These are phyloP conservation scores for Magnolia officinalis DNA, from an alignment of 164 flowering plant species.

Conservation along the genomic window DNA sequence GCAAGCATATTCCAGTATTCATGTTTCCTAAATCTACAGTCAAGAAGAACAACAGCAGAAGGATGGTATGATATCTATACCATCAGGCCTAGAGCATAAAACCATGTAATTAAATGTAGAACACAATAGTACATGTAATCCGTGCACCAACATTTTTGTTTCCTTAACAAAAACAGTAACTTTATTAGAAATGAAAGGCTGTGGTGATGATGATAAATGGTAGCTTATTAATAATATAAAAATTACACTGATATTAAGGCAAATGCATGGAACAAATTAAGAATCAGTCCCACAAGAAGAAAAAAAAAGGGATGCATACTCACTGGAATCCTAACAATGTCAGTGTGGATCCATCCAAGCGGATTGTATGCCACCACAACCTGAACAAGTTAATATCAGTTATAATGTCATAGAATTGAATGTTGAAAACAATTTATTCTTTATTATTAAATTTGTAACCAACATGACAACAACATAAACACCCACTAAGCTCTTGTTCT, in stretches of 20 bases:
- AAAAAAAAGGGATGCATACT: conserved; percentile 21
- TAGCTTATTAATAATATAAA: too few species aligned
- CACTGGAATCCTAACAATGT: conserved; percentile 71
- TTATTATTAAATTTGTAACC: background rate
- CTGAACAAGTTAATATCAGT: conserved; percentile 30
- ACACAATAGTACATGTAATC: too few species aligned
- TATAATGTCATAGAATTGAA: background rate
- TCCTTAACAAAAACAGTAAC: too few species aligned
- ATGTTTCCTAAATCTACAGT: too few species aligned
- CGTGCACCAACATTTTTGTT: too few species aligned
- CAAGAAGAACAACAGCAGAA: too few species aligned
- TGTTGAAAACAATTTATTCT: background rate
- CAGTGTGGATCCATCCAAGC: conserved; percentile 78
- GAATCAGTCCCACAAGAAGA: background rate
- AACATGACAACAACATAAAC: background rate
- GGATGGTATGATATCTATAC: too few species aligned
- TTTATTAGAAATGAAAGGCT: too few species aligned
- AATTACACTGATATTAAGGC: background rate
- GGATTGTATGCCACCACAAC: conserved; percentile 86
- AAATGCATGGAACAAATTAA: background rate
- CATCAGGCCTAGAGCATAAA: too few species aligned
- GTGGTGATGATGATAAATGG: too few species aligned
- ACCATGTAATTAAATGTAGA: too few species aligned
- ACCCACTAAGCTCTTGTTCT: conserved; percentile 66
- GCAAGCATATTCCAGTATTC: too few species aligned